These are phyloP conservation scores for Ampelomyces quisqualis DNA, from an alignment of 2,329 filamentous ascomycete species.

Conservation along the genomic window DNA sequence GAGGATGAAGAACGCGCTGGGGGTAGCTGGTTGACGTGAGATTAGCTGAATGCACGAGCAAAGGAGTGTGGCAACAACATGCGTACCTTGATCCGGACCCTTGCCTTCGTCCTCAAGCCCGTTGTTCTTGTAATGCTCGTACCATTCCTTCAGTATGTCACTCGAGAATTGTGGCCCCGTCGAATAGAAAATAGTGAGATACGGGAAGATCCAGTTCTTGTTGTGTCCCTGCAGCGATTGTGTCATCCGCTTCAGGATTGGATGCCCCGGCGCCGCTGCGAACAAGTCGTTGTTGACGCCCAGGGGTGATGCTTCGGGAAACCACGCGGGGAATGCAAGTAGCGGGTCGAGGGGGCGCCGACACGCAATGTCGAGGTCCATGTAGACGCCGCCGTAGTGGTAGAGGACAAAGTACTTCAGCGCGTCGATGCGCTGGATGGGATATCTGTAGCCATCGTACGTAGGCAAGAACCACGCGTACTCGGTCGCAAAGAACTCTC, in stretches of 20 bases:
- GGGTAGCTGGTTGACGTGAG: too few species aligned
- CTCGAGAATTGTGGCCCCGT: constrained; percentile 33
- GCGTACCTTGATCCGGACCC: constrained; percentile 1
- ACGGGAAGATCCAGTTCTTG: constrained; percentile 23
- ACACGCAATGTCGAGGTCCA: constrained; percentile 30
- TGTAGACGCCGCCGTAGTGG: constrained; percentile 29
- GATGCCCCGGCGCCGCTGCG: constrained; percentile 22
- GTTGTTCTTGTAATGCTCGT: not conserved
- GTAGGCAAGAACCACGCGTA: constrained; percentile 24
- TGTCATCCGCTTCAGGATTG: constrained; percentile 24
- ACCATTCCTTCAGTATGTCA: constrained; percentile 29
- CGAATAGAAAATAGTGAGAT: constrained; percentile 34
- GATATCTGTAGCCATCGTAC: constrained; percentile 26
- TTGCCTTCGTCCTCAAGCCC: not conserved
- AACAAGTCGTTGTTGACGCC: constrained; percentile 28
- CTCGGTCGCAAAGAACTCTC: constrained; percentile 14
- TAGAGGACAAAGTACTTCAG: constrained; percentile 29
- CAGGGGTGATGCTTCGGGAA: constrained; percentile 20
- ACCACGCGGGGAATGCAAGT: constrained; percentile 21
- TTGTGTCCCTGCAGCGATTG: constrained; percentile 11
- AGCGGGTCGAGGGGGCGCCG: constrained; percentile 20
- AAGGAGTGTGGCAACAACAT: too few species aligned
- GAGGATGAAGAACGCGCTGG: constrained; percentile 20
- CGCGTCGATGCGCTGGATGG: constrained; percentile 29
- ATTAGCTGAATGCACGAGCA: too few species aligned